Conservation (phyloP, 169 alveolate genomes). For the Plasmodium gallinaceum region DNA sequence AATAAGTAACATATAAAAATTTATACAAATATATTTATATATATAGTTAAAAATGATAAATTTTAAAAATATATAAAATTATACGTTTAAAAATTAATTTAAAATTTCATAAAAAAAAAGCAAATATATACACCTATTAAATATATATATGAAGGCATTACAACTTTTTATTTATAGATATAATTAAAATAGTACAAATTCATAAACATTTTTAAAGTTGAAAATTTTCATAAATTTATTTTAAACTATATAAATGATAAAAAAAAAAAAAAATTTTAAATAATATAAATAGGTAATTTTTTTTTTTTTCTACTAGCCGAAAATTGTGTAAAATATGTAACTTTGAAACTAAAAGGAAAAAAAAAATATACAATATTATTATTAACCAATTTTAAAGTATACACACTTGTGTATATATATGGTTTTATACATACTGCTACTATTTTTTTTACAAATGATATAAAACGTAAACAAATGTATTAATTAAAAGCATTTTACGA, state of each 20-base stretch:
- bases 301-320: neutral
- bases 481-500: neutral
- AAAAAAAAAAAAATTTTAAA: neutral
- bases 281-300: neutral
- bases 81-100: neutral
- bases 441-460: neutral
- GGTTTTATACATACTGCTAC: neutral
- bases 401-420: neutral
- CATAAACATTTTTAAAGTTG: neutral
- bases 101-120: neutral
- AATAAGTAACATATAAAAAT: neutral
- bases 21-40: neutral
- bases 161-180: neutral
- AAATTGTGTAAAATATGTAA: constrained; percentile 2
- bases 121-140: neutral
- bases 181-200: neutral
- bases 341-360: neutral
- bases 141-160: neutral
- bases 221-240: neutral
- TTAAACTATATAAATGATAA: neutral
- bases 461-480: neutral
- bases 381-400: neutral
- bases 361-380: neutral
- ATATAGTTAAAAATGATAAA: neutral
- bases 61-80: neutral